Percentiles rank a stretch among this genome's conserved stretches.
Evolutionary conservation across 2,329 filamentous ascomycete species (phyloP).

Genomic region (Sporothrix mexicana): DNA sequence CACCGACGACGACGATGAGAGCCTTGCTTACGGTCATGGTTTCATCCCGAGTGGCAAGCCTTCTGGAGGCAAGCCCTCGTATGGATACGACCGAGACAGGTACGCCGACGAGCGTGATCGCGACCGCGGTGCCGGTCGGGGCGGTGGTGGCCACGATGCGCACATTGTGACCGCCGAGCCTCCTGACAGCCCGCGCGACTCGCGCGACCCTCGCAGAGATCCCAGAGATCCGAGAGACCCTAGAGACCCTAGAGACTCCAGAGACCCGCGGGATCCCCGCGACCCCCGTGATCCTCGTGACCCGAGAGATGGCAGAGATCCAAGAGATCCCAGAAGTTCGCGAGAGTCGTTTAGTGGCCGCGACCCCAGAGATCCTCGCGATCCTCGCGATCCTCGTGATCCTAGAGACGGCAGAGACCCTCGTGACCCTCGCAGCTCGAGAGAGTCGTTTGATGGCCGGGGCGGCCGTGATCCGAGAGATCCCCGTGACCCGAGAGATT

Average conservation of each 20-base stretch:
- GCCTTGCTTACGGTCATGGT: constrained; percentile 57
- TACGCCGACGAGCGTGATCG: constrained; percentile 43
- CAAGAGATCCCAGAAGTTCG: constrained; percentile 36
- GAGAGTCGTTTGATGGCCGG: constrained; percentile 10
- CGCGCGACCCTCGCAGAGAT: constrained; percentile 29
- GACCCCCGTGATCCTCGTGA: constrained; percentile 19
- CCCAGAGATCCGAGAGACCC: constrained; percentile 19
- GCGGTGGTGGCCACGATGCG: constrained; percentile 36
- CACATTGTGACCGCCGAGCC: constrained; percentile 32
- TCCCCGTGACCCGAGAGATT: constrained; percentile 37
- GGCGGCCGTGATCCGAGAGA: constrained; percentile 21
- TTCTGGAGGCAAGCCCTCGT: constrained; percentile 31
- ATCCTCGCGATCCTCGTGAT: not conserved
- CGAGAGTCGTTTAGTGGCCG: not conserved
- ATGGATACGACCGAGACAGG: constrained; percentile 37
- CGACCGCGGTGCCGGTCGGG: constrained; percentile 31
- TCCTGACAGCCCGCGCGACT: constrained; percentile 30
- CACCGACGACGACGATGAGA: constrained; percentile 38
- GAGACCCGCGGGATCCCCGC: constrained; percentile 29
- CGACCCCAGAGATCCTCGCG: not conserved
- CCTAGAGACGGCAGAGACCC: constrained; percentile 1
- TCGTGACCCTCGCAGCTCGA: constrained; percentile 12
- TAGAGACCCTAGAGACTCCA: constrained; percentile 31
- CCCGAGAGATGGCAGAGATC: constrained; percentile 30
- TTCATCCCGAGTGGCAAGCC: constrained; percentile 30